Evolutionary conservation across 1,284 basidiomycete species (phyloP), one percentile per base, ranked within the genome.

Genomic region (Farysia itapuensis): DNA sequence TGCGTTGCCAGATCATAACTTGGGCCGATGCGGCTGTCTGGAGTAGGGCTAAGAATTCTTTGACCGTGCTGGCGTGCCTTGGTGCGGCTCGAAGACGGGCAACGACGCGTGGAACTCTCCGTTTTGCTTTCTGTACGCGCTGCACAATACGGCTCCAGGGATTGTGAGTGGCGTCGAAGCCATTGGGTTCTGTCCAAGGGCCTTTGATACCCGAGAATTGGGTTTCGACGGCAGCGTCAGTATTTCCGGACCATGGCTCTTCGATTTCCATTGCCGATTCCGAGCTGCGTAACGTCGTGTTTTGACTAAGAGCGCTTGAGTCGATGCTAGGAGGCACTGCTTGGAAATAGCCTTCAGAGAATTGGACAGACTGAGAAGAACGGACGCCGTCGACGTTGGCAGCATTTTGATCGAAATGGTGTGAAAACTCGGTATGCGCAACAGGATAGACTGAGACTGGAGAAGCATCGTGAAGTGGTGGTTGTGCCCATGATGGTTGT

Each of bases 1-100:
- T 49, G 22, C 57, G 57, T 35, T 50, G 50, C 57, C 57, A 60
- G 18, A 46, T 39, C 57, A 60, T 49, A 34, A 60, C 36, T 23
- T 60, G 57, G 8, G 57, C 41, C 6, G 45, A 36, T 4, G 46
- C 50, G 23, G 34, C 57, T 4, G 32, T 43, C 43, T 60, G 57
- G n/a, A 16, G 37, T 19, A 60, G 9, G 18, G 25, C 37, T 4
- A 60, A 34, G 20, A 43, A 39, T 43, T 60, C 57, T 30, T 60
- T 60, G 39, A 60, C 46, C n/a, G 40, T 39, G 24, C 34, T 39
- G 4, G 56, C 44, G 35, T 59, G 36, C 8, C 39, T 39, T 3
- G 56, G 45, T 18, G 50, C 50, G 14, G 43, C 24, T 5, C 39
- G 32, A 4, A 49, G 42, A 6, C 35, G 31, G 3, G 44, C 34